Evolutionary conservation across 805 yeast genomes (phyloP).

Genomic region (Lipomyces sp.): DNA sequence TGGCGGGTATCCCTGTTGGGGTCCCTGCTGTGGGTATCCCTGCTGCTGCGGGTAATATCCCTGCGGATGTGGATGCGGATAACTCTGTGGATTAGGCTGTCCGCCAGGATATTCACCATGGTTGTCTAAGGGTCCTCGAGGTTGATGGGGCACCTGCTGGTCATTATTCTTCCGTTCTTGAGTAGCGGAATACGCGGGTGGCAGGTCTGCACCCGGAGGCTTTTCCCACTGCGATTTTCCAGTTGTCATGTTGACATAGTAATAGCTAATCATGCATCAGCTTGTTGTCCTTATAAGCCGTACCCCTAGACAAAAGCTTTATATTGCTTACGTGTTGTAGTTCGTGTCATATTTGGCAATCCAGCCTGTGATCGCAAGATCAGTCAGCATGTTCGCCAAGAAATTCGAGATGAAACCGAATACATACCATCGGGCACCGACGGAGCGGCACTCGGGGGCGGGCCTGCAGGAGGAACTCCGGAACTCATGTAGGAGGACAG

Average conservation of each 20-base stretch:
- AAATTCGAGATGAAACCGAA: neutral
- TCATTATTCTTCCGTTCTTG: conserved; percentile 19
- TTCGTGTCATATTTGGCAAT: conserved; percentile 42
- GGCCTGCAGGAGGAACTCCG: conserved; percentile 29
- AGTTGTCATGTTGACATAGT: conserved; percentile 73
- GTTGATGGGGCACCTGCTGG: conserved; percentile 27
- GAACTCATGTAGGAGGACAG: conserved; percentile 11
- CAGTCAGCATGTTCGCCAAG: conserved; percentile 3
- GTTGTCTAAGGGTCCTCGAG: conserved; percentile 16
- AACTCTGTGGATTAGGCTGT: no score
- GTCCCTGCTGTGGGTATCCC: conserved; percentile 35
- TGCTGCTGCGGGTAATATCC: conserved; percentile 10
- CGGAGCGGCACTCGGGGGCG: conserved; percentile 29
- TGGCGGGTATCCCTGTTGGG: conserved; percentile 36
- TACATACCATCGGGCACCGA: conserved; percentile 33
- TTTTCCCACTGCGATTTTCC: conserved; percentile 91
- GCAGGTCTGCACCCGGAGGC: conserved; percentile 52
- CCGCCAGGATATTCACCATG: conserved; percentile 26
- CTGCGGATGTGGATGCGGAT: no score
- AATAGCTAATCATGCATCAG: conserved; percentile 55
- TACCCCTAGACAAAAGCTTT: conserved; percentile 51
- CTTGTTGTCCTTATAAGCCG: no score
- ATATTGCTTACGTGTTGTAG: conserved; percentile 58
- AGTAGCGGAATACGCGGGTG: conserved; percentile 31
- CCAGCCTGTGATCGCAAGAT: conserved; percentile 28